Base-by-base conservation (phyloP, 2,329 filamentous ascomycete genomes). In the Coniochaeta prunicola region DNA sequence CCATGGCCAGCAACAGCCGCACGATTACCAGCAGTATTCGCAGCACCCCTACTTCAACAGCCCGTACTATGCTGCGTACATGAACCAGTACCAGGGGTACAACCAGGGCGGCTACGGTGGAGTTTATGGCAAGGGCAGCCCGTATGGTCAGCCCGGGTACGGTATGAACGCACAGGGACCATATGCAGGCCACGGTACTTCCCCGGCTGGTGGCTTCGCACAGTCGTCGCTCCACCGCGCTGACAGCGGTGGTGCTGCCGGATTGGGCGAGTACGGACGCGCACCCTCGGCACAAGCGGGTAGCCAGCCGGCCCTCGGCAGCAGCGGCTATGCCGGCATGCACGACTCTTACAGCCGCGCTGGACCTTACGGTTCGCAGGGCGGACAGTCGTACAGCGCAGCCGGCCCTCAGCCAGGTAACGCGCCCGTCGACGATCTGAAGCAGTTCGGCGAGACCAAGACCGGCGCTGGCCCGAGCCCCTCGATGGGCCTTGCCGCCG, bases 41-140 rank as follows among this genome's bases (percentile, higher is more conserved):
- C 78, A 71, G 65, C 82, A 85, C 65, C 82, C 82, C 1, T 87
- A 87, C 72, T 86, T 81, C 66, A 77, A 74, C 64, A 85, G 80
- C 71, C 83, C 83, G 1, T 87, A 85, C 70, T 88, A 88, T 66
- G 76, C 80, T 61, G 78, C 82, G 60, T 87, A 86, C 67, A 76
- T 80, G 74, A 72, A 69, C 71, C 82, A 80, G 61, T 50, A 50
- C 15, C 76, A 79, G 61, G 77, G 77, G 65, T 80, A 81, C 57
- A 72, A 76, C 48, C 80, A 83, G 67, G 80, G 76, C 57, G 79
- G 75, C 33, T 84, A 76, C 61, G 74, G 69, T 26, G 76, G 70
- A 5, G 81, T 82, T 1, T 85, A 85, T 62, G 75, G 78, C 62
- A 85, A 85, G 75, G 76, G 74, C 60, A 75, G 74, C 60, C 74